phyloP scores from a whole-genome alignment of 2,329 filamentous ascomycete genomes.

The Exophiala mesophila region DNA sequence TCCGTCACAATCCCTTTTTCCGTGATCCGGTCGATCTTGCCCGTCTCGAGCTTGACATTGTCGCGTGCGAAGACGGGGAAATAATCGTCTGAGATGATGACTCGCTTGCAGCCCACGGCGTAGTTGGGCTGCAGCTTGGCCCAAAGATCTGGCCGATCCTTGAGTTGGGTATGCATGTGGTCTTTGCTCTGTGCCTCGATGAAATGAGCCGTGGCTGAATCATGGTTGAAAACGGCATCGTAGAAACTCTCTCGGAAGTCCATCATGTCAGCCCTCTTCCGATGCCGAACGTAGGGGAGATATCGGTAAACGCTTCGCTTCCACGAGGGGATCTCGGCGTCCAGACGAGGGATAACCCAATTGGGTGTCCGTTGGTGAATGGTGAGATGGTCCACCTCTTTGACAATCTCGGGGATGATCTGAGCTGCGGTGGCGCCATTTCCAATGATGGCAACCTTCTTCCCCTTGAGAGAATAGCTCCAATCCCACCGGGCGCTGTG shows the following conservation, averaged over 20 bases:
- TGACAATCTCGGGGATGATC: constrained; percentile 54
- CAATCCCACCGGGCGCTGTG: constrained; percentile 39
- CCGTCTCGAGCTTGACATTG: constrained; percentile 51
- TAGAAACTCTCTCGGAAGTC: constrained; percentile 50
- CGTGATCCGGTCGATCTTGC: constrained; percentile 44
- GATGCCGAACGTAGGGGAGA: constrained; percentile 47
- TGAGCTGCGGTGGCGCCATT: constrained; percentile 58
- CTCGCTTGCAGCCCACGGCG: constrained; percentile 35
- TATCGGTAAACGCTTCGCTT: constrained; percentile 45
- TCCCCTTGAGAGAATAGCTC: constrained; percentile 50
- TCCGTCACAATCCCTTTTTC: constrained; percentile 45
- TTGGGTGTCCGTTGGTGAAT: constrained; percentile 57
- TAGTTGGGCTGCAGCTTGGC: constrained; percentile 52
- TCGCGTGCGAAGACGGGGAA: constrained; percentile 45
- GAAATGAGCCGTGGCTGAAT: constrained; percentile 38
- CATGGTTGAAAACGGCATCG: constrained; percentile 38
- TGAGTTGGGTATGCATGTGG: constrained; percentile 45
- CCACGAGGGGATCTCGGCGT: constrained; percentile 42
- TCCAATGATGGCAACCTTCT: constrained; percentile 56
- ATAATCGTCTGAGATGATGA: constrained; percentile 54
- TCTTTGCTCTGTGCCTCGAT: constrained; percentile 35
- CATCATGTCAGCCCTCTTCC: constrained; percentile 49
- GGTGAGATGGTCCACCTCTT: constrained; percentile 46
- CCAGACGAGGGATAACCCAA: constrained; percentile 53
- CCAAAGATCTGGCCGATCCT: constrained; percentile 48